A percentile compares a stretch with the other conserved stretches of the same genome.
Conservation (phyloP, 352 stramenopile genomes). For the Globisporangium abappressorium region DNA sequence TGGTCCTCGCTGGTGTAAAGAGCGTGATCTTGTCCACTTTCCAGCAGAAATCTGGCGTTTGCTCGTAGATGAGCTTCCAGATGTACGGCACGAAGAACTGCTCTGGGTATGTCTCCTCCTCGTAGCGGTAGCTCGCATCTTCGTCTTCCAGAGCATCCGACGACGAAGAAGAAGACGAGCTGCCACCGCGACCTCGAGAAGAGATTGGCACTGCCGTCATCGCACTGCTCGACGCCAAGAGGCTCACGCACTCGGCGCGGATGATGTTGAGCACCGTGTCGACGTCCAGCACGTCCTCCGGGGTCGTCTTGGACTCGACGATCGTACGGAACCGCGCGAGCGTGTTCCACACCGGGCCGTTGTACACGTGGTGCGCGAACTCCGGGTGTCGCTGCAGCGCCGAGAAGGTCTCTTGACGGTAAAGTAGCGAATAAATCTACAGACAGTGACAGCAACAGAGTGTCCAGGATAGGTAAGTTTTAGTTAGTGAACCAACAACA, state of each 20-base stretch:
- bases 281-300: conserved; percentile 59
- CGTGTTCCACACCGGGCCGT: conserved; percentile 60
- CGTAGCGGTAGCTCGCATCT: conserved; percentile 77
- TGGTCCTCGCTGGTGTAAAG: conserved; percentile 36
- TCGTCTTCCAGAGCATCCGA: conserved; percentile 29
- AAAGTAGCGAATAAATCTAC: conserved; percentile 82
- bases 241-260: conserved; percentile 59
- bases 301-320: conserved; percentile 59
- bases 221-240: conserved; percentile 42
- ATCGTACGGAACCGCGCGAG: conserved; percentile 58
- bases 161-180: not conserved
- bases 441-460: not conserved
- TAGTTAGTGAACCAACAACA: not conserved
- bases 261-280: conserved; percentile 67
- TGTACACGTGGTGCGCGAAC: conserved; percentile 57
- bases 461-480: not conserved
- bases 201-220: conserved; percentile 18
- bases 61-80: conserved; percentile 69
- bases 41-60: conserved; percentile 79
- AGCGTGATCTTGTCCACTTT: conserved; percentile 80
- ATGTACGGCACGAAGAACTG: conserved; percentile 82
- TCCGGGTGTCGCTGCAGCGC: conserved; percentile 54
- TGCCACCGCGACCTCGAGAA: not conserved
- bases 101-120: conserved; percentile 65
- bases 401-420: conserved; percentile 59